Conservation (phyloP, 2,329 filamentous ascomycete species). For the Talaromyces sp. region DNA sequence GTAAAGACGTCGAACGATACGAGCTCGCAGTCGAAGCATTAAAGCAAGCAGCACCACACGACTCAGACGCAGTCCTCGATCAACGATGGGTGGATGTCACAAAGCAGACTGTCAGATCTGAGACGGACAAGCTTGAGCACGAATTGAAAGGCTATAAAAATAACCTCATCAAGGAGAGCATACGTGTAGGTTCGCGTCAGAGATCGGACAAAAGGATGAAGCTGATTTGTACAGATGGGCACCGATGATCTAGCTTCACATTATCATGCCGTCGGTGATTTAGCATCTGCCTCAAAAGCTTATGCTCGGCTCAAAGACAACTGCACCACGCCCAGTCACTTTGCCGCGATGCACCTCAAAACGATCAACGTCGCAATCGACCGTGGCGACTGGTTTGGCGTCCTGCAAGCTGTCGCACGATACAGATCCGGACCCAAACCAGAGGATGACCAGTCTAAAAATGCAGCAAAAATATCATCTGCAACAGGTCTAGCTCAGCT, state of each 20-base stretch:
- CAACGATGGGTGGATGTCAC: conserved; percentile 69
- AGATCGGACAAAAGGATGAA: neutral
- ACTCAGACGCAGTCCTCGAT: conserved; percentile 66
- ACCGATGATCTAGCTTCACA: conserved; percentile 88
- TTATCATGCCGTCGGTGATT: conserved; percentile 72
- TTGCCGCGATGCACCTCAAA: conserved; percentile 76
- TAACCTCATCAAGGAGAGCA: conserved; percentile 95
- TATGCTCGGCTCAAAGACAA: conserved; percentile 87
- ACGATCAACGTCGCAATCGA: conserved; percentile 72
- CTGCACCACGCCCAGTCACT: conserved; percentile 76
- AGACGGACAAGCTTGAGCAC: conserved; percentile 71
- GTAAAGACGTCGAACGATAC: conserved; percentile 70
- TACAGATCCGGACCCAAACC: conserved; percentile 52
- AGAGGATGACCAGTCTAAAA: conserved; percentile 56
- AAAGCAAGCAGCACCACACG: conserved; percentile 58
- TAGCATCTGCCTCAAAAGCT: conserved; percentile 67
- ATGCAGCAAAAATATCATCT: conserved; percentile 62
- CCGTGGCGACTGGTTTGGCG: conserved; percentile 70
- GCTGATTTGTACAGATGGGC: conserved; percentile 64
- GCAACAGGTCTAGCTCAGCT: conserved; percentile 62
- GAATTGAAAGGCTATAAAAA: conserved; percentile 94
- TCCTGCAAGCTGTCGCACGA: conserved; percentile 59
- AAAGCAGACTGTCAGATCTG: conserved; percentile 62
- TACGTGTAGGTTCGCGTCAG: conserved; percentile 58
- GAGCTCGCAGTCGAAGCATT: conserved; percentile 64